These are phyloP conservation scores for Diaporthe amygdali DNA, from an alignment of 2,329 filamentous ascomycete genomes.

Conservation along the genomic window DNA sequence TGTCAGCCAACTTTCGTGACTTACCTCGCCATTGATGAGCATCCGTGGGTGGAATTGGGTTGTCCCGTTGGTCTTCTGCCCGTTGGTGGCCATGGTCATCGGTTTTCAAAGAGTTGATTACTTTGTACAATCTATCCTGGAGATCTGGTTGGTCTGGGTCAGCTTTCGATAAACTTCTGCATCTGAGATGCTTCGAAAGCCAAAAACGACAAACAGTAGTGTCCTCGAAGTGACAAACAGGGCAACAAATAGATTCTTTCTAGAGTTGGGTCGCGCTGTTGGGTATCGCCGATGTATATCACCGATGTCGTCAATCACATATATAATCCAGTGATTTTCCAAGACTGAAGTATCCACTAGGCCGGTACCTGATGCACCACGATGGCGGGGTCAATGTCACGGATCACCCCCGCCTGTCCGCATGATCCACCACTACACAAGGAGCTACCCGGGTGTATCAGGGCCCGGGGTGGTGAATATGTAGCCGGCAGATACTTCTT, in stretches of 20 bases:
- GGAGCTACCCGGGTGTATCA: background rate
- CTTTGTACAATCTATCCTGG: background rate
- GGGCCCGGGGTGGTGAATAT: background rate
- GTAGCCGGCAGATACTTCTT: background rate
- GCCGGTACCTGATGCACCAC: background rate
- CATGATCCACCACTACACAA: background rate
- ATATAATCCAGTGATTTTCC: background rate
- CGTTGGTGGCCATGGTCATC: background rate
- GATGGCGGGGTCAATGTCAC: background rate
- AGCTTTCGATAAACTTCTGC: too few species aligned
- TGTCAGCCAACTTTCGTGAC: background rate
- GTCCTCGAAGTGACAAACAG: background rate
- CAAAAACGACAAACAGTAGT: too few species aligned
- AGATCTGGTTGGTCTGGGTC: background rate
- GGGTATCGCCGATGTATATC: background rate
- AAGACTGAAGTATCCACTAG: background rate
- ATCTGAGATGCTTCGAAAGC: too few species aligned
- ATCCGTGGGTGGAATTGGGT: conserved; percentile 39
- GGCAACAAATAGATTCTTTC: background rate
- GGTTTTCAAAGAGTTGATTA: background rate
- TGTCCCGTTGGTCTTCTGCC: background rate
- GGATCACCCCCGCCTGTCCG: background rate
- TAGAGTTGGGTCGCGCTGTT: too few species aligned
- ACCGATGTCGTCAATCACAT: background rate
- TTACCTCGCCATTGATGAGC: conserved; percentile 52